Conservation (phyloP, 805 yeast genomes). For the Peterozyma toletana region DNA sequence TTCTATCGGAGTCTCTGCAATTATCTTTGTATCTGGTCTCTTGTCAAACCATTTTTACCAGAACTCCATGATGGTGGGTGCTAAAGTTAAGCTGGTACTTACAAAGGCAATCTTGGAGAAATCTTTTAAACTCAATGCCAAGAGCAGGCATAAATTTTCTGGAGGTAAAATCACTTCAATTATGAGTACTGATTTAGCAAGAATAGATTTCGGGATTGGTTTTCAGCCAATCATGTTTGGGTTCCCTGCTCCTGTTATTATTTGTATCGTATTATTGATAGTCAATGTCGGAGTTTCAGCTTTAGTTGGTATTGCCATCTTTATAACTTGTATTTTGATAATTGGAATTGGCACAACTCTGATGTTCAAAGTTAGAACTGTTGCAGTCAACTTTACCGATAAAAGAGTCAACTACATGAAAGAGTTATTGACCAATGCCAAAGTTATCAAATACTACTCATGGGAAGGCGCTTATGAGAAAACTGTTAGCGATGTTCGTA, state of each 20-base stretch:
- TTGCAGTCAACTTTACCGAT: constrained; percentile 63
- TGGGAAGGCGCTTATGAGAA: constrained; percentile 81
- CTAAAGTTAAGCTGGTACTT: constrained; percentile 29
- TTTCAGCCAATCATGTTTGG: constrained; percentile 34
- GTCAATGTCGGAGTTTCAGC: constrained; percentile 30
- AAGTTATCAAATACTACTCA: constrained; percentile 78
- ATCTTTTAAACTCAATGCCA: constrained; percentile 28
- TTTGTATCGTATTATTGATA: constrained; percentile 29
- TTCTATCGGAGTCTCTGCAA: constrained; percentile 28
- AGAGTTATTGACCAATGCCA: constrained; percentile 72
- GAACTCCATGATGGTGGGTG: constrained; percentile 34
- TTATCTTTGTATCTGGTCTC: constrained; percentile 16
- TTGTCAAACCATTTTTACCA: constrained; percentile 32
- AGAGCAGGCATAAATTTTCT: constrained; percentile 26
- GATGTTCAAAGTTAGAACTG: constrained; percentile 47
- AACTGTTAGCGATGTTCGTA: constrained; percentile 47
- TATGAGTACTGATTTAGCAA: constrained; percentile 34
- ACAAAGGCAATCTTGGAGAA: constrained; percentile 30
- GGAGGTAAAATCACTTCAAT: constrained; percentile 32
- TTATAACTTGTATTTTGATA: constrained; percentile 31
- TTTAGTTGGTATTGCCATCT: constrained; percentile 58
- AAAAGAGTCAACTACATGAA: constrained; percentile 66
- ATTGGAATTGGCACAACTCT: constrained; percentile 41
- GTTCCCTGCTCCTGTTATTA: constrained; percentile 34
- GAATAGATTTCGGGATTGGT: constrained; percentile 36